A percentile compares a stretch with the other conserved stretches of the same genome.
Conservation (phyloP, 768 basidiomycete species). For the Russula abietina region DNA sequence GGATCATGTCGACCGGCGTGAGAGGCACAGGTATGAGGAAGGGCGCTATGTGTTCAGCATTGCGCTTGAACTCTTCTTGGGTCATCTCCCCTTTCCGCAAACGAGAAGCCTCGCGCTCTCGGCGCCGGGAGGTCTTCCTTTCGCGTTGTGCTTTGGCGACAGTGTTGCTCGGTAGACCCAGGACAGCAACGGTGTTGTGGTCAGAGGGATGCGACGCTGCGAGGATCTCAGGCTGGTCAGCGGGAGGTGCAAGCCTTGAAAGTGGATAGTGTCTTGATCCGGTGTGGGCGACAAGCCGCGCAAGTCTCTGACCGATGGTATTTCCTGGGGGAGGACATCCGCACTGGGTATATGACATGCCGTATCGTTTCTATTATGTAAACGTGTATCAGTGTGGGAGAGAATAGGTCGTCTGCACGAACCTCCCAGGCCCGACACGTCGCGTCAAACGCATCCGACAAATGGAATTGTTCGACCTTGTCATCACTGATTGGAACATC, state of each 20-base stretch:
- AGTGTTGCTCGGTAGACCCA: slow-evolving; percentile 13
- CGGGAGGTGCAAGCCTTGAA: slow-evolving; percentile 31
- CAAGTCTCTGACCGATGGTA: slow-evolving; percentile 39
- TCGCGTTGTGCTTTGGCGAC: slow-evolving; percentile 18
- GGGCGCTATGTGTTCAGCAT: slow-evolving; percentile 2
- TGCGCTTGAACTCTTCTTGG: slow-evolving; percentile 18
- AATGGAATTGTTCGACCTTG: slow-evolving; percentile 42
- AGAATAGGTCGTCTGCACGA: slow-evolving; percentile 6
- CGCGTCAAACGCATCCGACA: slow-evolving; percentile 43
- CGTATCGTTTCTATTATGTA: slow-evolving; percentile 39
- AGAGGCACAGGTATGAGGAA: slow-evolving; percentile 18
- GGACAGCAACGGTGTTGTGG: slow-evolving; percentile 43
- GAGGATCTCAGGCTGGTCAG: slow-evolving; percentile 35
- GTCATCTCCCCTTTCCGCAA: slow-evolving; percentile 13
- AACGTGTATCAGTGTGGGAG: background rate
- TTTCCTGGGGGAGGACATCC: slow-evolving; percentile 50
- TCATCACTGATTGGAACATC: slow-evolving; percentile 37
- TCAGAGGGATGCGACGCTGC: slow-evolving; percentile 52
- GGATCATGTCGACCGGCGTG: background rate
- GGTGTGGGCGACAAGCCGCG: slow-evolving; percentile 28
- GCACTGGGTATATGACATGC: slow-evolving; percentile 50
- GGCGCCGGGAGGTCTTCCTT: slow-evolving; percentile 11
- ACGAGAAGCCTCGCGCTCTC: slow-evolving; percentile 12
- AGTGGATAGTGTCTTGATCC: slow-evolving; percentile 23
- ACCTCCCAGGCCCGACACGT: slow-evolving; percentile 48